Evolutionary conservation across 176 grass and related monocot species (phyloP).

Genomic region (Cenchrus purpureus): DNA sequence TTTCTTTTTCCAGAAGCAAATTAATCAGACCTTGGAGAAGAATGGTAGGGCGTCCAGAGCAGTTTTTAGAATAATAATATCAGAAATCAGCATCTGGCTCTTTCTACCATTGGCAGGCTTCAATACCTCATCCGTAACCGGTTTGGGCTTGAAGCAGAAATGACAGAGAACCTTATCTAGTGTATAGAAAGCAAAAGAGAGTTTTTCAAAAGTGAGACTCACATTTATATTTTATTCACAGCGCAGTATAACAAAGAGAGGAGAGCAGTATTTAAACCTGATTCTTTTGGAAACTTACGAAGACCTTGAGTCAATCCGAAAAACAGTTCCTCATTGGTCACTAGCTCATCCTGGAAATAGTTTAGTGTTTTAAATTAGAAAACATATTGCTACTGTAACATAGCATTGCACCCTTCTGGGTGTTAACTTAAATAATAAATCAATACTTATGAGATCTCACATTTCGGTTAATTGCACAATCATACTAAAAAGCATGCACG

Average conservation of each 20-base stretch:
- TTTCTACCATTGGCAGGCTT: constrained; percentile 80
- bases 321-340: constrained; percentile 93
- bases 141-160: constrained; percentile 96
- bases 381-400: constrained; percentile 4
- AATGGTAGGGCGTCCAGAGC: constrained; percentile 93
- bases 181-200: constrained; percentile 11
- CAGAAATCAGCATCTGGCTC: constrained; percentile 84
- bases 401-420: not conserved
- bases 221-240: constrained; percentile 18
- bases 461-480: constrained; percentile 5
- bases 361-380: constrained; percentile 39
- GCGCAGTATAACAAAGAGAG: constrained; percentile 26
- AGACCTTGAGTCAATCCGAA: constrained; percentile 95
- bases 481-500: not conserved
- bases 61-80: constrained; percentile 96
- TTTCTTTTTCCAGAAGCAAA: not conserved
- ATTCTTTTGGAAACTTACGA: constrained; percentile 99
- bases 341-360: constrained; percentile 76
- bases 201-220: constrained; percentile 21
- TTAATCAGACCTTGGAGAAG: constrained; percentile 71
- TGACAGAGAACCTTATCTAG: constrained; percentile 95
- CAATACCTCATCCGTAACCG: constrained; percentile 61
- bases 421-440: constrained; percentile 9
- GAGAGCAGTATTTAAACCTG: constrained; percentile 58
- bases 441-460: constrained; percentile 23